Percentiles rank a stretch among this genome's conserved stretches.
These are phyloP conservation scores for Cenchrus fungigraminus DNA, from an alignment of 176 grass and related monocot genomes.

Conservation along the genomic window DNA sequence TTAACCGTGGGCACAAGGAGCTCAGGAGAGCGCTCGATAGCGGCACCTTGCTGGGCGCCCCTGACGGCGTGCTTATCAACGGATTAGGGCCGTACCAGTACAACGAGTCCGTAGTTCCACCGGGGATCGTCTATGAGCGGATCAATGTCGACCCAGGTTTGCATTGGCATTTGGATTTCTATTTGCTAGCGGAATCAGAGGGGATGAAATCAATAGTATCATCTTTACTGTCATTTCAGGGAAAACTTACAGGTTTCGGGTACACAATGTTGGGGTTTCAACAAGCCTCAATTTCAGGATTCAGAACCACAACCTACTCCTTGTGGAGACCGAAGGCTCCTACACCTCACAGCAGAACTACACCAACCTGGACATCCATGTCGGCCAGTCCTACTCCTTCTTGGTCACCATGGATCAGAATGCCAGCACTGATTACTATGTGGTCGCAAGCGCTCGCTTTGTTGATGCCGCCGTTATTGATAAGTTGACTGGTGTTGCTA, in stretches of 20 bases:
- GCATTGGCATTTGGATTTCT: background rate
- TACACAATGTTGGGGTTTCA: slow-evolving; percentile 87
- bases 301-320: slow-evolving; percentile 75
- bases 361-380: slow-evolving; percentile 95
- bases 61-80: slow-evolving; percentile 79
- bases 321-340: slow-evolving; percentile 92
- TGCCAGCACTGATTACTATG: slow-evolving; percentile 77
- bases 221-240: slow-evolving; percentile 48
- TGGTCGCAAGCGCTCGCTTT: slow-evolving; percentile 80
- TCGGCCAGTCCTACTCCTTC: slow-evolving; percentile 90
- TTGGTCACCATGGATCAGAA: slow-evolving; percentile 96
- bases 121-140: slow-evolving; percentile 67
- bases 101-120: slow-evolving; percentile 64
- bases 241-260: slow-evolving; percentile 83
- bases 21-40: slow-evolving; percentile 69
- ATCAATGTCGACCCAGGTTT: slow-evolving; percentile 82
- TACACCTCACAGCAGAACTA: slow-evolving; percentile 96
- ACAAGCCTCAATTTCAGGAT: slow-evolving; percentile 95
- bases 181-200: background rate
- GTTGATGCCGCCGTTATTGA: slow-evolving; percentile 45
- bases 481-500: slow-evolving; percentile 70
- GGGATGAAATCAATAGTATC: background rate
- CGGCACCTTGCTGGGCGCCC: slow-evolving; percentile 53
- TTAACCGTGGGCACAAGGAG: slow-evolving; percentile 54
- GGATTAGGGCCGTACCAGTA: slow-evolving; percentile 80